Base-by-base conservation (phyloP, 169 alveolate genomes). In the Babesia bovis region DNA sequence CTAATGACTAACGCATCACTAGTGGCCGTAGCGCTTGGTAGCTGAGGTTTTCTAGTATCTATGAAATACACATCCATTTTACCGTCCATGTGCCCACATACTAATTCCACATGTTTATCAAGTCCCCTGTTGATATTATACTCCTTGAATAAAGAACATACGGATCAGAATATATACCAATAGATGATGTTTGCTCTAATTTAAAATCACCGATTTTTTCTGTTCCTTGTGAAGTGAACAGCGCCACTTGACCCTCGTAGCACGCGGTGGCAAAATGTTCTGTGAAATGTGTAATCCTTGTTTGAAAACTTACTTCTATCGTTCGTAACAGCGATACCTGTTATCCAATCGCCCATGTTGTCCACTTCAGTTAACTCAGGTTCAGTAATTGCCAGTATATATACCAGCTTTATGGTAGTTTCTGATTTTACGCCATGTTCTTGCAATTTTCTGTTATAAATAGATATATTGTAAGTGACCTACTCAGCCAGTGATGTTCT, bases 401-500 rank as follows among this genome's bases (percentile, higher is more conserved):
- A 78, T 4, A 61, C 67, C 6, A 78, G 53, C 32, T 68, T 57
- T 35, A 78, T 59, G 6, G 82, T 69, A 41, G 82, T 41, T 28
- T 78, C 87, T 21, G 87, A 70, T 50, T 68, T 40, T 5, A 78
- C 61, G 12, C 68, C 41, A 30, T 19, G 63, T 35, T 55, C 35
- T 19, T 66, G 83, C 38, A 78, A 52, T 41, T 53, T 70, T 35
- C 87, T 78, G 35, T 9, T 19, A 9, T 23, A 9, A 36, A 45
- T 67, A 7, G 26, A 7, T 19, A 12, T 47, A 13, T 47, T 12
- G 15, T 15, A n/a, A 3, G 12, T 33, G 0, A 33, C 74, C 17
- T 17, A 78, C 87, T 78, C 87, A 40, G 87, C 57, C 41, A 78
- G 55, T 2, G 87, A 58, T 12, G 69, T 55, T 35, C 87, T 21